These are phyloP conservation scores for Agastache rugosa DNA, from an alignment of 257 asterid genomes.

Conservation along the genomic window DNA sequence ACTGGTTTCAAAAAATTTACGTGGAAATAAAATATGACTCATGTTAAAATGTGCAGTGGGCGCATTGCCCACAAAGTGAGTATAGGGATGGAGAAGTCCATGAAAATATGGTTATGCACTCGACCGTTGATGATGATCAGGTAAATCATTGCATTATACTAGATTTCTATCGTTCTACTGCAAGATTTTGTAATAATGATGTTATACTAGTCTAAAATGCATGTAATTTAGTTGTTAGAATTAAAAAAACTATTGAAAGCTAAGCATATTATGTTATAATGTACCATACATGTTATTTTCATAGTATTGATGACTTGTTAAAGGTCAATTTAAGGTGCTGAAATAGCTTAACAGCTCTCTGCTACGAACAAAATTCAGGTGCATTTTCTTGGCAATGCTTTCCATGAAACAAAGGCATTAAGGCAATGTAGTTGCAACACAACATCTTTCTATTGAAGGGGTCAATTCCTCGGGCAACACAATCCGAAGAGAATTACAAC, in stretches of 20 bases:
- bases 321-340: constrained; percentile 38
- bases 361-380: constrained; percentile 46
- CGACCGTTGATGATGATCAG: constrained; percentile 36
- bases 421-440: constrained; percentile 31
- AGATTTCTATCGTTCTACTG: neutral
- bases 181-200: neutral
- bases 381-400: constrained; percentile 46
- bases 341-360: constrained; percentile 26
- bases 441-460: constrained; percentile 29
- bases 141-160: constrained; percentile 39
- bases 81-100: constrained; percentile 44
- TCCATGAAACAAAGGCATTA: constrained; percentile 41
- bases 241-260: neutral
- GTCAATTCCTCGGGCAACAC: constrained; percentile 25
- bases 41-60: constrained; percentile 58
- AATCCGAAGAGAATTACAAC: neutral
- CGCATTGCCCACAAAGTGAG: constrained; percentile 60
- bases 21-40: neutral
- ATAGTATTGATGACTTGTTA: constrained; percentile 30
- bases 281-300: constrained; percentile 38
- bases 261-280: neutral
- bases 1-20: neutral
- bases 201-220: neutral
- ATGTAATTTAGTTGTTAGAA: neutral
- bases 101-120: constrained; percentile 35